Conservation (phyloP, 2,329 filamentous ascomycete genomes). For the Calonectria pseudoreteaudii region DNA sequence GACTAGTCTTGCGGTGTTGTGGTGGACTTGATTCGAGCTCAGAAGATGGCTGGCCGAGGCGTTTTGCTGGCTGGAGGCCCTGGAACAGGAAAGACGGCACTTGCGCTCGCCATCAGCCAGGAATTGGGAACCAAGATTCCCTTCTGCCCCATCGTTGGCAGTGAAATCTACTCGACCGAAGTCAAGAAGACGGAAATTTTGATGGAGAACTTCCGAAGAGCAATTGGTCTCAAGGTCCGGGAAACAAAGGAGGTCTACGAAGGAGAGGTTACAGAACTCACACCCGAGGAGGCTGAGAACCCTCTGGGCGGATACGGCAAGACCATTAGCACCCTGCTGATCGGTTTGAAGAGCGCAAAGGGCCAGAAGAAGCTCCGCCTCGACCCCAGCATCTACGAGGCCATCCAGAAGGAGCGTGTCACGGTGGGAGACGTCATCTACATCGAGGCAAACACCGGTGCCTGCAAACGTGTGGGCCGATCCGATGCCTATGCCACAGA, state of each 20-base stretch:
- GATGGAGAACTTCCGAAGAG: conserved; percentile 99
- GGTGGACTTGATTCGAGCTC: conserved; percentile 93
- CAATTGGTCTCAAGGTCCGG: conserved; percentile 95
- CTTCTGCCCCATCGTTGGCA: conserved; percentile 97
- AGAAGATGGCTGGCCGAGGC: conserved; percentile 97
- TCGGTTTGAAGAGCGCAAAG: conserved; percentile 93
- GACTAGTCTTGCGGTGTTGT: conserved; percentile 91
- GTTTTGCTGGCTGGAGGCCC: conserved; percentile 94
- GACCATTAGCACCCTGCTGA: conserved; percentile 95
- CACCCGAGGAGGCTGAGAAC: conserved; percentile 97
- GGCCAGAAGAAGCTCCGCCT: conserved; percentile 98
- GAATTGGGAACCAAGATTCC: conserved; percentile 98
- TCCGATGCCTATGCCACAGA: conserved; percentile 98
- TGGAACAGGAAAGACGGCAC: conserved; percentile 95
- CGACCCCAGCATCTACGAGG: conserved; percentile 98
- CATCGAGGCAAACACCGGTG: conserved; percentile 98
- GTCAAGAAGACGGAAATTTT: conserved; percentile 99
- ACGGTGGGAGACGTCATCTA: conserved; percentile 98
- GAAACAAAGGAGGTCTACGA: conserved; percentile 99
- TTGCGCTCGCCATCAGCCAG: conserved; percentile 95
- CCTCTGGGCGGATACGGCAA: conserved; percentile 96
- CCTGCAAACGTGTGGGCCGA: conserved; percentile 95
- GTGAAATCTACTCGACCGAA: conserved; percentile 97
- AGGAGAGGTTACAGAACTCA: conserved; percentile 97
- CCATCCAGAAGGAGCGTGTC: conserved; percentile 97